Percentiles rank a stretch among this genome's conserved stretches.
phyloP scores from a whole-genome alignment of 2,329 filamentous ascomycete species.

The Elsinoe arachidis region DNA sequence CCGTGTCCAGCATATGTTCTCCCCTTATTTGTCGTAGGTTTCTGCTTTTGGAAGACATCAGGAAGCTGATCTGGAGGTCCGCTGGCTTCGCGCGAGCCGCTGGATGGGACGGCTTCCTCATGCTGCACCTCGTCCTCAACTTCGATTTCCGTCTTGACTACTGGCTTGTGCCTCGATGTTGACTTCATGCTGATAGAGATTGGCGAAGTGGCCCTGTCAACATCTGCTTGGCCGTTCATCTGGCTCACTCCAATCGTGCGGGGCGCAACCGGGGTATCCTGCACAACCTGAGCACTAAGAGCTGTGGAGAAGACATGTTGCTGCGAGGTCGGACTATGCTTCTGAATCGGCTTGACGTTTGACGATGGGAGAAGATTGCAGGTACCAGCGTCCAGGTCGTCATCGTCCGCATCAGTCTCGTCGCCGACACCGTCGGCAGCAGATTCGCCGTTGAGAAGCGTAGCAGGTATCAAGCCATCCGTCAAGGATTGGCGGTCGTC shows the following conservation, averaged over 20 bases:
- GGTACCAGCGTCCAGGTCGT: background rate
- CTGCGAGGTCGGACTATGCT: background rate
- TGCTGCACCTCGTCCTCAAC: too few species aligned
- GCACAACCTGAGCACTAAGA: background rate
- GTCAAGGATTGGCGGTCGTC: background rate
- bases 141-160: too few species aligned
- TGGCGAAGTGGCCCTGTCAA: background rate
- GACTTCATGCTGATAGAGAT: background rate
- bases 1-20: background rate
- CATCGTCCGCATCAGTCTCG: background rate
- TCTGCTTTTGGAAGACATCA: too few species aligned
- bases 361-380: background rate
- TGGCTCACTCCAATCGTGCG: background rate
- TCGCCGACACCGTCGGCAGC: background rate
- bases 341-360: background rate
- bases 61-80: too few species aligned
- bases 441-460: background rate
- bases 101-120: too few species aligned
- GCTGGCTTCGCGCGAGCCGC: too few species aligned
- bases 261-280: background rate
- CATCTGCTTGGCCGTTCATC: background rate
- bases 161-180: too few species aligned
- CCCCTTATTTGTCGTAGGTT: background rate
- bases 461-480: background rate
- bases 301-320: background rate